These are phyloP conservation scores for Magnusiomyces fungicola DNA, from an alignment of 1,139 yeast species.

Conservation along the genomic window DNA sequence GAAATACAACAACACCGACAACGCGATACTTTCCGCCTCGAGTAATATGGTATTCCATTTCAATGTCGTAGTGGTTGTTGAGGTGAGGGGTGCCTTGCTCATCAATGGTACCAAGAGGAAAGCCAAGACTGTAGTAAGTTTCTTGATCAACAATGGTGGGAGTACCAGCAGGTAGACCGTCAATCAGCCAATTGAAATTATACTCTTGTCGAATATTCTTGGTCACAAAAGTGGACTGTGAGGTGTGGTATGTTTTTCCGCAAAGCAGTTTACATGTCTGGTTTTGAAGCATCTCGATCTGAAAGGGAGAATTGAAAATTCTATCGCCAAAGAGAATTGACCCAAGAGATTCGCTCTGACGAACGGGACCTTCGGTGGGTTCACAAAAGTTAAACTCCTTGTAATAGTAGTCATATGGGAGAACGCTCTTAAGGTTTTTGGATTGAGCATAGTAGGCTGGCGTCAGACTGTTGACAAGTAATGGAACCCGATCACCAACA, in stretches of 20 bases:
- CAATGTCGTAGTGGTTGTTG: conserved; percentile 73
- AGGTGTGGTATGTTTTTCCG: conserved; percentile 45
- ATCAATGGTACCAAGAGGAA: conserved; percentile 54
- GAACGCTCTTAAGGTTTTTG: conserved; percentile 19
- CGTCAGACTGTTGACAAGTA: conserved; percentile 82
- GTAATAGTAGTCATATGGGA: conserved; percentile 64
- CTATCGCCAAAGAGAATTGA: conserved; percentile 93
- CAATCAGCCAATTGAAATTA: conserved; percentile 86
- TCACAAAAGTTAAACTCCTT: conserved; percentile 75
- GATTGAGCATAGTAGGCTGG: conserved; percentile 50
- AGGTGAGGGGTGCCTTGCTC: conserved; percentile 46
- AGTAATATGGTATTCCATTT: conserved; percentile 75
- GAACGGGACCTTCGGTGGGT: conserved; percentile 55
- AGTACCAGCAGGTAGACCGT: conserved; percentile 85
- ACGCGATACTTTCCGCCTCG: conserved; percentile 67
- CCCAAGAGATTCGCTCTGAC: conserved; percentile 86
- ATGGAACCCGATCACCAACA: conserved; percentile 62
- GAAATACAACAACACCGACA: conserved; percentile 79
- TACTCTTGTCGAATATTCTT: conserved; percentile 76
- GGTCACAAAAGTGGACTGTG: conserved; percentile 68
- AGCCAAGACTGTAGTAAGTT: conserved; percentile 67
- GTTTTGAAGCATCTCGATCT: conserved; percentile 68
- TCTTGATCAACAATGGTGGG: conserved; percentile 17
- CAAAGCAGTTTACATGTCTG: conserved; percentile 63
- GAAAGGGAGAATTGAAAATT: conserved; percentile 86